A percentile compares a stretch with the other conserved stretches of the same genome.
phyloP scores from a whole-genome alignment of 768 basidiomycete species.

The Cystofilobasidium bisporidii region DNA sequence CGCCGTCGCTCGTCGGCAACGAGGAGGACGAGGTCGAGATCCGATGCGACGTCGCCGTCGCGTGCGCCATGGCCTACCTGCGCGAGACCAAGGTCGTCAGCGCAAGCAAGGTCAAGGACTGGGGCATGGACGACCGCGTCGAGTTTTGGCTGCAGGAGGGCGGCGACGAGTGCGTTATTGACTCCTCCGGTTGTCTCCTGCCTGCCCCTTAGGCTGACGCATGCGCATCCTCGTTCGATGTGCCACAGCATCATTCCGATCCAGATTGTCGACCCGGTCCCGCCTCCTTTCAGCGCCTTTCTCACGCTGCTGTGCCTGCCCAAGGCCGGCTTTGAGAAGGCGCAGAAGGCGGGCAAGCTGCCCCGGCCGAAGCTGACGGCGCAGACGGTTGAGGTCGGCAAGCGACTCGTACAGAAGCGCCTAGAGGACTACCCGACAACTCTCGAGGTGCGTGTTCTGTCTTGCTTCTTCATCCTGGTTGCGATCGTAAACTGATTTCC shows the following conservation, averaged over 20 bases:
- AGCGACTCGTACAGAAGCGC: constrained; percentile 48
- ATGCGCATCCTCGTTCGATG: constrained; percentile 29
- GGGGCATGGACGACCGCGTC: constrained; percentile 50
- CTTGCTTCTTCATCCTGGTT: not conserved
- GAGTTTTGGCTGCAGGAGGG: constrained; percentile 91
- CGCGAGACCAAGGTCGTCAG: constrained; percentile 25
- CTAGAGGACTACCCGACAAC: constrained; percentile 52
- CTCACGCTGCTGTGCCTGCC: constrained; percentile 54
- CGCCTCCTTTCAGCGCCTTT: constrained; percentile 55
- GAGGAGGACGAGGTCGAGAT: constrained; percentile 36
- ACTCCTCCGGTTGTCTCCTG: not conserved
- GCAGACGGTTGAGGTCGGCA: constrained; percentile 46
- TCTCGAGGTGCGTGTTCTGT: constrained; percentile 48
- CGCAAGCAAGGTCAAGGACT: constrained; percentile 31
- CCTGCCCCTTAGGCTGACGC: constrained; percentile 13
- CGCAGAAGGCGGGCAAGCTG: constrained; percentile 54
- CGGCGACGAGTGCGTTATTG: constrained; percentile 73
- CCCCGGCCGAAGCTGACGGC: constrained; percentile 61
- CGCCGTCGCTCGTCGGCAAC: constrained; percentile 38
- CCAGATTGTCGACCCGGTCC: constrained; percentile 38
- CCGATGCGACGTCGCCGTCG: constrained; percentile 50
- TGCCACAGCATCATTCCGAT: constrained; percentile 34
- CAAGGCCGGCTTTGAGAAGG: constrained; percentile 53
- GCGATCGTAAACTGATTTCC: not conserved
- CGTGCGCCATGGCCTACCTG: constrained; percentile 32